Percentiles rank a stretch among this genome's conserved stretches.
These are phyloP conservation scores for Plasmodium knowlesi DNA, from an alignment of 169 alveolate species.

Conservation along the genomic window DNA sequence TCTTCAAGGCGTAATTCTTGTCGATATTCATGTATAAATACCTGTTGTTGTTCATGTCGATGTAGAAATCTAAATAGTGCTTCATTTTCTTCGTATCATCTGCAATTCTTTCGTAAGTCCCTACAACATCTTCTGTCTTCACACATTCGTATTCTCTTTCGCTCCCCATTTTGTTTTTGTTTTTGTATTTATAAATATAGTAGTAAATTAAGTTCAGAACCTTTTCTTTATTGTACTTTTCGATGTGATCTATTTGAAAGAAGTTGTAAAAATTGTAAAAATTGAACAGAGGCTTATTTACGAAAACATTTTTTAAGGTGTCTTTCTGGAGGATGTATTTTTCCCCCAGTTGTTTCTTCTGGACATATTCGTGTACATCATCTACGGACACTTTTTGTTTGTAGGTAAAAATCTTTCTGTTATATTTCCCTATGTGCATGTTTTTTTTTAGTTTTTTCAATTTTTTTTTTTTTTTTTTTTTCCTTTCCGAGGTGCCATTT, in stretches of 20 bases:
- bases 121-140: constrained; percentile 26
- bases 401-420: constrained; percentile 61
- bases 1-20: constrained; percentile 69
- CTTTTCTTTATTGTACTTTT: constrained; percentile 70
- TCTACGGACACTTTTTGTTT: constrained; percentile 45
- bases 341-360: constrained; percentile 40
- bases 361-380: constrained; percentile 42
- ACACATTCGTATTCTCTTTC: constrained; percentile 46
- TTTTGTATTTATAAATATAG: constrained; percentile 67
- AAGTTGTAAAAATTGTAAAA: constrained; percentile 70
- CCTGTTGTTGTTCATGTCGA: constrained; percentile 69
- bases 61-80: constrained; percentile 55
- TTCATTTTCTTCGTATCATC: constrained; percentile 67
- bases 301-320: constrained; percentile 66
- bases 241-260: constrained; percentile 74
- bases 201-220: constrained; percentile 69
- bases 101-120: constrained; percentile 31
- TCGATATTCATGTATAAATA: constrained; percentile 69
- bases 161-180: constrained; percentile 34
- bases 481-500: not conserved
- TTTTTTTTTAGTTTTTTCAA: constrained; percentile 56
- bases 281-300: constrained; percentile 70
- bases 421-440: constrained; percentile 74
- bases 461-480: constrained; percentile 30
- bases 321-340: constrained; percentile 64